Base-by-base conservation (phyloP, 1,139 yeast genomes). In the Magnusiomyces ingens region DNA sequence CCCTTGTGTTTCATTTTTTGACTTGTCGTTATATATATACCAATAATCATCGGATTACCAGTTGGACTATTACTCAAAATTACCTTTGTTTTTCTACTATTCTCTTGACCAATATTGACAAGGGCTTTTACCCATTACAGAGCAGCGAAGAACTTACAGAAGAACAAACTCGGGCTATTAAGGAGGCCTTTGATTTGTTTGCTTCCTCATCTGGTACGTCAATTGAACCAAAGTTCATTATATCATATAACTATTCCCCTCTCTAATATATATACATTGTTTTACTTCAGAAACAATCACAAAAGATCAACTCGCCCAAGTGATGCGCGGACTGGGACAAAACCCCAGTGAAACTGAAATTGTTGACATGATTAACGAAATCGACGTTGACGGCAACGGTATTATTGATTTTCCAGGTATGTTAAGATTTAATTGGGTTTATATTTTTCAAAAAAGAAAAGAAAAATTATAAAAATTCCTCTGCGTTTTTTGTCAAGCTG, bases 251-350 rank as follows among this genome's bases (percentile, higher is more conserved):
- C 8, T 4, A 18, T 40, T 40, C 44, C 21, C 21, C 44, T 15
- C 11, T 42, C 46, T 43, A 43, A 43, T 32, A 45, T 13, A 10
- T 26, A 5, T 8, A 5, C 8, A 4, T 26, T 26, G 3, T 6
- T 44, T 44, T 29, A 17, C n/a, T 18, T 15, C 19, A 45, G 48
- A 45, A 22, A 35, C 18, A 45, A 45, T 45, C 32, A 18, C 48
- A 11, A 11, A 45, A 19, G 42, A 35, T 2, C 48, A 45, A 19
- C 32, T 45, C 3, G 41, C 41, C 3, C 41, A 35, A 26, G 99
- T 93, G 54, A 93, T 93, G 99, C 84, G 99, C 74, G 88, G 97
- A 17, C 78, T 93, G 68, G 99, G 98, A 48, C 95, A 90, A 73
- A 91, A 91, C 67, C 99, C 99, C 36, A 85, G 96, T 45, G 98